phyloP scores from a whole-genome alignment of 805 yeast species.

The Pichia heedii region DNA sequence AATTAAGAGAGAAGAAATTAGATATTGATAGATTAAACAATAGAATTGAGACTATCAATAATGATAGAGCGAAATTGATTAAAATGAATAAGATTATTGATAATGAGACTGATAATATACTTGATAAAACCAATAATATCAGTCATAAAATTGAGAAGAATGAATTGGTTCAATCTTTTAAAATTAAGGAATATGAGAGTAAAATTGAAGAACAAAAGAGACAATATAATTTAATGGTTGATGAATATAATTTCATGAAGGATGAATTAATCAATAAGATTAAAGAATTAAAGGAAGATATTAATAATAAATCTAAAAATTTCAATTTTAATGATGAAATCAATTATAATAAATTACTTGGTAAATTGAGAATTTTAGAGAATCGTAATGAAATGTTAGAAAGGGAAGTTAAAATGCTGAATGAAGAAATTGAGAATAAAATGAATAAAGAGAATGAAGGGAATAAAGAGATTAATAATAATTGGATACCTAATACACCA shows the following conservation, averaged over 20 bases:
- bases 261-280: conserved; percentile 24
- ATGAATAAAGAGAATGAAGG: too few relatives aligned
- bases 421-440: conserved; percentile 2
- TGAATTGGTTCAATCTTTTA: background rate
- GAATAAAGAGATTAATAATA: conserved; percentile 15
- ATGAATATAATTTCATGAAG: conserved; percentile 26
- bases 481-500: conserved; percentile 18
- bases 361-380: conserved; percentile 4
- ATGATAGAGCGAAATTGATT: background rate
- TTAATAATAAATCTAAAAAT: conserved; percentile 11
- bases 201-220: conserved; percentile 4
- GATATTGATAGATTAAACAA: conserved; percentile 11
- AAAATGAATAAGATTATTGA: background rate
- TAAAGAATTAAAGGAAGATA: conserved; percentile 15
- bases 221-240: conserved; percentile 15
- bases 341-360: conserved; percentile 1
- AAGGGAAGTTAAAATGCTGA: conserved; percentile 2
- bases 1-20: conserved; percentile 10
- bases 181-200: conserved; percentile 15
- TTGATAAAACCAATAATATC: background rate
- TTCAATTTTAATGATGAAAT: background rate
- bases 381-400: conserved; percentile 2
- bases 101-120: background rate
- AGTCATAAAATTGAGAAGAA: background rate
- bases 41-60: background rate